phyloP scores from a whole-genome alignment of 2,329 filamentous ascomycete genomes.

The Paraphaeosphaeria sporulosa region DNA sequence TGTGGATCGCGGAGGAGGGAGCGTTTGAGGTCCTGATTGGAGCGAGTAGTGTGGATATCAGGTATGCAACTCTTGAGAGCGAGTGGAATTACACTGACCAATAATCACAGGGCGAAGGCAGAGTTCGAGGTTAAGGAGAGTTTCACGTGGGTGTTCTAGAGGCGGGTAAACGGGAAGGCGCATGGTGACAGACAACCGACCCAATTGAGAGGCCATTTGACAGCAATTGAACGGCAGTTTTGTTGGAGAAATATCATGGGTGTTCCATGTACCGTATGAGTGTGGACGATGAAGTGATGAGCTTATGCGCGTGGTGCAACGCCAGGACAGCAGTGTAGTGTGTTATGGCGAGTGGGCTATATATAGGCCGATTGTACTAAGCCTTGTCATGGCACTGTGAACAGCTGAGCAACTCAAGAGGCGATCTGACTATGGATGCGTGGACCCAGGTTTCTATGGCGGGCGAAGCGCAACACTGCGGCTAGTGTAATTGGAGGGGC shows the following conservation, averaged over 20 bases:
- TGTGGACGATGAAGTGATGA: no score
- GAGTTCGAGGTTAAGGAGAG: slow-evolving; percentile 7
- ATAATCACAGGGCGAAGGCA: not conserved
- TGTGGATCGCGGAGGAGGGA: slow-evolving; percentile 73
- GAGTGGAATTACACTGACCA: not conserved
- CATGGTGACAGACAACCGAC: not conserved
- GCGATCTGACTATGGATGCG: no score
- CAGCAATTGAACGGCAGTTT: not conserved
- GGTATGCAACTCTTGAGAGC: slow-evolving; percentile 51
- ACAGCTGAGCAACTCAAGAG: no score
- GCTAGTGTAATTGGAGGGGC: not conserved
- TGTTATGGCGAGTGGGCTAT: no score
- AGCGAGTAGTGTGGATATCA: slow-evolving; percentile 68
- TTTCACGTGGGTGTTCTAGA: slow-evolving; percentile 12
- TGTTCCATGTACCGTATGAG: not conserved
- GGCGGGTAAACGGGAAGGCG: not conserved
- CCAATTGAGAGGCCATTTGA: not conserved
- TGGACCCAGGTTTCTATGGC: no score
- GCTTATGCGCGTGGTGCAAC: not conserved
- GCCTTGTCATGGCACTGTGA: no score
- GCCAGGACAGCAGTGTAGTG: no score
- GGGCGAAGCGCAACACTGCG: no score
- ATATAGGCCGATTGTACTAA: no score
- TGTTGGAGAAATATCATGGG: not conserved
- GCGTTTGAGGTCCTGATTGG: slow-evolving; percentile 68